Evolutionary conservation across 2,329 filamentous ascomycete species (phyloP).

Genomic region (Pestalotiopsis sp.): DNA sequence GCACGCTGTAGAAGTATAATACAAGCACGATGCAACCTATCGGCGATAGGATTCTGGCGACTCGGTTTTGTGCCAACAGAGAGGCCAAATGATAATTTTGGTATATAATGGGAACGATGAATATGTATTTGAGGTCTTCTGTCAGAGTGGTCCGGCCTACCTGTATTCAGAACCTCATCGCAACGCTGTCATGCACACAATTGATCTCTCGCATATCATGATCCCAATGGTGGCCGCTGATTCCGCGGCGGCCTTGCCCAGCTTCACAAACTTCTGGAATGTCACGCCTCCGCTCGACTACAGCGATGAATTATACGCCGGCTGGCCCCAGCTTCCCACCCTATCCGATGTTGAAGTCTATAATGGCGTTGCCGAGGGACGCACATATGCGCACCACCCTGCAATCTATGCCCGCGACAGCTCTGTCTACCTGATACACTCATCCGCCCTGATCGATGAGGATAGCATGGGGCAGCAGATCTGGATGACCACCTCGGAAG

Average conservation of each 20-base stretch:
- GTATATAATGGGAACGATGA: not conserved
- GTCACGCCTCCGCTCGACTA: slow-evolving; percentile 25
- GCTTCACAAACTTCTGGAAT: slow-evolving; percentile 17
- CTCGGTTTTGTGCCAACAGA: not conserved
- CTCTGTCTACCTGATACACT: slow-evolving; percentile 23
- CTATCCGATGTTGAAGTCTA: slow-evolving; percentile 24
- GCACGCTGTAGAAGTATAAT: not conserved
- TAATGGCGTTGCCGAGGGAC: slow-evolving; percentile 21
- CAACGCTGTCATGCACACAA: not conserved
- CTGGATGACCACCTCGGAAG: slow-evolving; percentile 23
- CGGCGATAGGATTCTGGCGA: not conserved
- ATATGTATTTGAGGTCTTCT: not conserved
- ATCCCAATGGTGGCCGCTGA: not conserved
- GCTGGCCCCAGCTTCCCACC: slow-evolving; percentile 25
- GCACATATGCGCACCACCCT: slow-evolving; percentile 28
- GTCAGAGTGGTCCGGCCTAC: not conserved
- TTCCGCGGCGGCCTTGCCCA: not conserved
- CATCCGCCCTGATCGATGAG: slow-evolving; percentile 27
- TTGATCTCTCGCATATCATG: not conserved
- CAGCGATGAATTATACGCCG: slow-evolving; percentile 24
- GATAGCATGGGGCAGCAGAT: slow-evolving; percentile 29
- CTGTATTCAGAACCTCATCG: not conserved
- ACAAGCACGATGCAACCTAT: not conserved
- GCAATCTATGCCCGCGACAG: slow-evolving; percentile 22
- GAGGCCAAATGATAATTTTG: not conserved